These are phyloP conservation scores for Eucalyptus grandis DNA, from an alignment of 345 rosid species.

Conservation along the genomic window DNA sequence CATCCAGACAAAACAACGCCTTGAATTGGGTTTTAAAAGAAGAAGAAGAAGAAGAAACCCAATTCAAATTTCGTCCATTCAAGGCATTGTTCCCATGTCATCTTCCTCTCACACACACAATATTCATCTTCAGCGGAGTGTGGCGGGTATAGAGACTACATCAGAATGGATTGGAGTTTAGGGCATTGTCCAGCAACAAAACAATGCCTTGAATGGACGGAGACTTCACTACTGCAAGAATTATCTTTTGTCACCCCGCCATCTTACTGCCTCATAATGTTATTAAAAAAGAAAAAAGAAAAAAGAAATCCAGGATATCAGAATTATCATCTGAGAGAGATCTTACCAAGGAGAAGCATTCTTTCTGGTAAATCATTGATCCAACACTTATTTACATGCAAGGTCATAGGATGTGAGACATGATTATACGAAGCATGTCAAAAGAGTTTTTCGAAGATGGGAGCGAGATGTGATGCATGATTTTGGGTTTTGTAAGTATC, in stretches of 20 bases:
- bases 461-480: neutral
- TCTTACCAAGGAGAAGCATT: neutral
- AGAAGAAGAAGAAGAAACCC: too few relatives aligned
- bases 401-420: neutral
- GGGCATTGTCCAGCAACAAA: neutral
- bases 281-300: neutral
- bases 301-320: neutral
- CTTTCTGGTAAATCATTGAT: neutral
- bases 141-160: neutral
- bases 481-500: neutral
- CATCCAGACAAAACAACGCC: too few relatives aligned
- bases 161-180: neutral
- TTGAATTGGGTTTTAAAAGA: too few relatives aligned
- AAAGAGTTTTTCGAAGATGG: neutral
- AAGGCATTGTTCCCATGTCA: too few relatives aligned
- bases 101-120: too few relatives aligned
- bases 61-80: too few relatives aligned
- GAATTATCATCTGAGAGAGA: neutral
- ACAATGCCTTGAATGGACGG: neutral
- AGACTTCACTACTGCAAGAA: neutral
- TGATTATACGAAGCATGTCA: neutral
- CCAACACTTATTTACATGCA: neutral
- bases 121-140: fast-evolving
- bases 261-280: neutral
- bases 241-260: neutral